phyloP scores from a whole-genome alignment of 768 basidiomycete species.

The Phaeotremella skinneri region DNA sequence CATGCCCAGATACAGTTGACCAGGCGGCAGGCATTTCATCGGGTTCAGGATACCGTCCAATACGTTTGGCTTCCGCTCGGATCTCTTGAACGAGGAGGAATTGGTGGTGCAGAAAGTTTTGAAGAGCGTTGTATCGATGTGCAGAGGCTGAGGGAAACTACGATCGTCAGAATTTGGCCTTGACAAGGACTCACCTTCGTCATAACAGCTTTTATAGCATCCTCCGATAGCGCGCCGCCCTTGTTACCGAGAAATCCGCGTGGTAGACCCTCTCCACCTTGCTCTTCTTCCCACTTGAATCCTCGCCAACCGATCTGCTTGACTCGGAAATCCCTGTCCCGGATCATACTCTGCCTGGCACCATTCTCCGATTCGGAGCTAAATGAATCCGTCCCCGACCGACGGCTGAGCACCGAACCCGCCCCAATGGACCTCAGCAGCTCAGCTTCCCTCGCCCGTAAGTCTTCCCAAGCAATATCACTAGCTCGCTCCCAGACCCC shows the following conservation, averaged over 20 bases:
- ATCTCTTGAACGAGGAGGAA: constrained; percentile 60
- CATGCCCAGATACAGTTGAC: constrained; percentile 19
- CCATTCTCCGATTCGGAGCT: constrained; percentile 17
- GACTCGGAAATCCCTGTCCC: constrained; percentile 31
- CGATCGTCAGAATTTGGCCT: constrained; percentile 52
- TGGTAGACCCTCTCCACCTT: constrained; percentile 40
- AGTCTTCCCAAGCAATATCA: constrained; percentile 75
- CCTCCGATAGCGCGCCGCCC: constrained; percentile 48
- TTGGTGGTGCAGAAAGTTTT: constrained; percentile 78
- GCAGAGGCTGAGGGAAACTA: constrained; percentile 90
- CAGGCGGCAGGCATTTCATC: constrained; percentile 19
- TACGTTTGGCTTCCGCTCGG: constrained; percentile 36
- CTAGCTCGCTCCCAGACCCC: constrained; percentile 91
- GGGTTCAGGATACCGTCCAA: constrained; percentile 35
- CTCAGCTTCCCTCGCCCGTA: constrained; percentile 53
- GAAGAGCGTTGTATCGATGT: constrained; percentile 76
- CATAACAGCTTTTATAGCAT: constrained; percentile 52
- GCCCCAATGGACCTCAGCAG: constrained; percentile 24
- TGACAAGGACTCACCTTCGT: constrained; percentile 63
- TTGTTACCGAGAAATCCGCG: constrained; percentile 35
- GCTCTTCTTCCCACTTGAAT: constrained; percentile 48
- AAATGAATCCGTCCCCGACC: constrained; percentile 16
- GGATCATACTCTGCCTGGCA: constrained; percentile 26
- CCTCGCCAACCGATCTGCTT: constrained; percentile 47
- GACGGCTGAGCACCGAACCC: constrained; percentile 11